phyloP scores from a whole-genome alignment of 1,139 yeast genomes.

The Lodderomyces metapsilosis region DNA sequence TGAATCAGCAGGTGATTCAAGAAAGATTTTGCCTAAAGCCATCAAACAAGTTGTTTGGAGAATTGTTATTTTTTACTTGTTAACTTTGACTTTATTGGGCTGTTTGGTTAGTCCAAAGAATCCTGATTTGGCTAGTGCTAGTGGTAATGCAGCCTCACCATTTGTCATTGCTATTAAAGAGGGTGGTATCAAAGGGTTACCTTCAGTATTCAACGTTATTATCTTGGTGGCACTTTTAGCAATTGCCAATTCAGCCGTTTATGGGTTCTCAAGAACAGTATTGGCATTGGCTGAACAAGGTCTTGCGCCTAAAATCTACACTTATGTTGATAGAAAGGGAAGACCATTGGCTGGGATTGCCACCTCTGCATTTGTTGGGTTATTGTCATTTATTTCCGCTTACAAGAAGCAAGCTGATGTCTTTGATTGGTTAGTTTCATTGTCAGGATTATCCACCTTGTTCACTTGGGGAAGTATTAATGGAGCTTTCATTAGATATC shows the following conservation, averaged over 20 bases:
- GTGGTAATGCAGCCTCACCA: slow-evolving; percentile 32
- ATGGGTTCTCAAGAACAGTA: slow-evolving; percentile 44
- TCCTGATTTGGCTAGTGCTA: slow-evolving; percentile 28
- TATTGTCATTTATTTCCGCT: slow-evolving; percentile 43
- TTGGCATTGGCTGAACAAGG: slow-evolving; percentile 43
- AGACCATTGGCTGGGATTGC: slow-evolving; percentile 43
- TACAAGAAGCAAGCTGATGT: slow-evolving; percentile 36
- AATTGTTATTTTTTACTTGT: slow-evolving; percentile 39
- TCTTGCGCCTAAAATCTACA: slow-evolving; percentile 35
- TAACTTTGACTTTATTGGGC: slow-evolving; percentile 41
- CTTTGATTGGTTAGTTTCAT: slow-evolving; percentile 42
- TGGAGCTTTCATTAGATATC: slow-evolving; percentile 38
- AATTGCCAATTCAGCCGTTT: slow-evolving; percentile 47
- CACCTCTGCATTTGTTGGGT: slow-evolving; percentile 34
- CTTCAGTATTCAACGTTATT: slow-evolving; percentile 44
- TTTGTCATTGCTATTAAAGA: slow-evolving; percentile 44
- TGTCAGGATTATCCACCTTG: slow-evolving; percentile 41
- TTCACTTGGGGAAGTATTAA: slow-evolving; percentile 45
- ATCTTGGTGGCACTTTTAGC: slow-evolving; percentile 41
- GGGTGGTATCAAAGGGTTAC: slow-evolving; percentile 41
- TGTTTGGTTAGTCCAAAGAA: slow-evolving; percentile 39
- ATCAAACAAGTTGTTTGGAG: slow-evolving; percentile 46
- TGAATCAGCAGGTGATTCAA: slow-evolving; percentile 38
- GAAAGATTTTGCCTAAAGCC: slow-evolving; percentile 40
- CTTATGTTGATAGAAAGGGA: slow-evolving; percentile 41